Base-by-base conservation (phyloP, 2,329 filamentous ascomycete genomes). In the Leptodontidium sp. region DNA sequence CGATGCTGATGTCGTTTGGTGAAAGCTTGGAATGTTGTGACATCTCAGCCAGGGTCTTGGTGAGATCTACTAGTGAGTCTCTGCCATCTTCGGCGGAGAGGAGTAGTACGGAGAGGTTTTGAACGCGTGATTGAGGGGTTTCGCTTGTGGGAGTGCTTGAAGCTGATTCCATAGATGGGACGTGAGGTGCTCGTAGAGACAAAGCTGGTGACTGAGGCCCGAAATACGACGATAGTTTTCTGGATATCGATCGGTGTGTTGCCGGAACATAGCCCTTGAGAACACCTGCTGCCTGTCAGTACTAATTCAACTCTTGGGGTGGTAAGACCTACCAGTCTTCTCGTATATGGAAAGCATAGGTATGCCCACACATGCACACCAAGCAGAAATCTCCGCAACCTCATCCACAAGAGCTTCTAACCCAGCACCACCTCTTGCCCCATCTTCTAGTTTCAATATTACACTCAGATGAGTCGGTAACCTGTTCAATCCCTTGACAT, bases 1-100 rank as follows among this genome's bases (percentile, higher is more conserved):
- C 93, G 62, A 87, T 86, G 67, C 90, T 94, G 77, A 99, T 94
- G 78, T 99, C 94, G 40, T 88, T 85, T 0, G 93, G 87, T 1
- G 88, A 88, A 15, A 99, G 86, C 81, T 97, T 98, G 68, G 90
- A 90, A 74, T 91, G 90, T 80, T 98, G 96, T 7, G 93, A 92
- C 96, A 99, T 98, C 78, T 97, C 93, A 6, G 95, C 89, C 26
- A 99, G 85, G 0, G 97, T 98, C 77, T 94, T 93, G 52, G 96
- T 99, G 57, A 99, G 86, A 80, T 99, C 96, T 50, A 99, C 94
- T 71, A 99, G 88, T 4, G 95, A 98, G 77, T 97, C 93, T 65
- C 95, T 89, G 61, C 96, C 95, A 75, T 99, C 96, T 66, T 95
- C 91, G 47, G 90, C 88, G 15, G 93, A 97, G 62, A 99, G 88